These are phyloP conservation scores for Venturia oleaginea DNA, from an alignment of 2,329 filamentous ascomycete species.

Conservation along the genomic window DNA sequence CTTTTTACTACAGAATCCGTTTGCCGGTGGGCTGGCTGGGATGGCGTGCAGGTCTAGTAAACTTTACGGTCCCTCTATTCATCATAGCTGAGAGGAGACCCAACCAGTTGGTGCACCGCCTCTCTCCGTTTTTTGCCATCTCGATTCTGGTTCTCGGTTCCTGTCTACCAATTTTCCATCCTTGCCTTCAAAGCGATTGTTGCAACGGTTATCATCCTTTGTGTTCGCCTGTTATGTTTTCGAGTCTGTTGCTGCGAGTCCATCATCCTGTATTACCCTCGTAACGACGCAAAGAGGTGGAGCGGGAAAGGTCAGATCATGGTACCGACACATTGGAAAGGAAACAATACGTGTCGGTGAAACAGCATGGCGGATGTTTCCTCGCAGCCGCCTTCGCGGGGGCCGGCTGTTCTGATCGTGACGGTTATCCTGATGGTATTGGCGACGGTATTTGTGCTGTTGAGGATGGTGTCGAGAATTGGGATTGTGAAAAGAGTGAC, in stretches of 20 bases:
- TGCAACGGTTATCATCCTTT: not conserved
- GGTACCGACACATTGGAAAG: not conserved
- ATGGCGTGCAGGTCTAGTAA: not conserved
- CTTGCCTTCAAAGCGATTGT: not conserved
- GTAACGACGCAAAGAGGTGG: not conserved
- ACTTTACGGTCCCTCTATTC: not conserved
- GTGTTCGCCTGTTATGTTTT: not conserved
- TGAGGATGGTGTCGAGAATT: conserved; percentile 63
- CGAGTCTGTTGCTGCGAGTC: not conserved
- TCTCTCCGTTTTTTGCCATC: not conserved
- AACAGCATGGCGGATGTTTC: conserved; percentile 3
- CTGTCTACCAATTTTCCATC: not conserved
- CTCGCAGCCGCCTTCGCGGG: conserved; percentile 29
- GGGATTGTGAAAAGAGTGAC: conserved; percentile 63
- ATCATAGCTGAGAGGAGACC: not conserved
- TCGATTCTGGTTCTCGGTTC: not conserved
- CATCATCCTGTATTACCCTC: not conserved
- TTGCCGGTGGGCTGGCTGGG: not conserved
- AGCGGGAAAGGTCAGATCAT: not conserved
- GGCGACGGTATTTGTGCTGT: conserved; percentile 64
- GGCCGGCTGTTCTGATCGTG: conserved; percentile 57
- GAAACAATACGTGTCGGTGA: not conserved
- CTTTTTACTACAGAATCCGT: not conserved
- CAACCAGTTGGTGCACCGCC: not conserved
- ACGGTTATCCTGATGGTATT: conserved; percentile 60